Evolutionary conservation across 306 rosid genomes (phyloP).

Genomic region (Dicorynia guianensis): DNA sequence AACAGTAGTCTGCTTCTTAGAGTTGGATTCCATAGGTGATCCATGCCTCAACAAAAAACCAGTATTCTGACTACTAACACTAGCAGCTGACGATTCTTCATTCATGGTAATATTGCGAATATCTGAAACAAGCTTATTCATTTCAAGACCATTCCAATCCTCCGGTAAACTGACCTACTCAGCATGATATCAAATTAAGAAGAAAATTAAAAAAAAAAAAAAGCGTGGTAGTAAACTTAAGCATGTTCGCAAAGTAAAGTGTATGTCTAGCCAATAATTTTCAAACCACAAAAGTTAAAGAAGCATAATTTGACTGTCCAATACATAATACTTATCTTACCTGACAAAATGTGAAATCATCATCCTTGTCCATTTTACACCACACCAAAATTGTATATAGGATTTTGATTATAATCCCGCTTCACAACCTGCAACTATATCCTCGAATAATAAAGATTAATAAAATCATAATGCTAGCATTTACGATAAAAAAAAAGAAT

Average conservation of each 20-base stretch:
- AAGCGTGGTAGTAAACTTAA: neutral
- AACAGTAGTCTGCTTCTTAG: conserved; percentile 61
- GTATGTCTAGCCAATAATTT: neutral
- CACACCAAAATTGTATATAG: conserved; percentile 10
- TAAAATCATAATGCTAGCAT: conserved; percentile 8
- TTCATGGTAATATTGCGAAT: conserved; percentile 60
- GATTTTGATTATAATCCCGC: neutral
- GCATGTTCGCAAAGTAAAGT: conserved; percentile 11
- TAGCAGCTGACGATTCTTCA: conserved; percentile 49
- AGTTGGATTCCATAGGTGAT: conserved; percentile 39
- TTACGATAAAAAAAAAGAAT: neutral
- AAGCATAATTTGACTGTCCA: conserved; percentile 10
- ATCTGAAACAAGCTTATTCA: conserved; percentile 67
- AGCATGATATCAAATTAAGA: conserved; percentile 32
- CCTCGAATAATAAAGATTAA: neutral
- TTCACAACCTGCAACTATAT: conserved; percentile 31
- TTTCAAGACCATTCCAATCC: conserved; percentile 52
- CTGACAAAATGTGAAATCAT: conserved; percentile 95
- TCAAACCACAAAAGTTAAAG: conserved; percentile 17
- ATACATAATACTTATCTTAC: conserved; percentile 46
- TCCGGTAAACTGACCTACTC: conserved; percentile 64
- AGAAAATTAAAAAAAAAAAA: neutral
- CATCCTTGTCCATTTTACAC: conserved; percentile 61
- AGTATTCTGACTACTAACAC: conserved; percentile 38
- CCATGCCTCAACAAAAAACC: conserved; percentile 53